Evolutionary conservation across 441 rosid genomes (phyloP), one percentile per base, ranked within the genome.

Genomic region (Viola pubescens): DNA sequence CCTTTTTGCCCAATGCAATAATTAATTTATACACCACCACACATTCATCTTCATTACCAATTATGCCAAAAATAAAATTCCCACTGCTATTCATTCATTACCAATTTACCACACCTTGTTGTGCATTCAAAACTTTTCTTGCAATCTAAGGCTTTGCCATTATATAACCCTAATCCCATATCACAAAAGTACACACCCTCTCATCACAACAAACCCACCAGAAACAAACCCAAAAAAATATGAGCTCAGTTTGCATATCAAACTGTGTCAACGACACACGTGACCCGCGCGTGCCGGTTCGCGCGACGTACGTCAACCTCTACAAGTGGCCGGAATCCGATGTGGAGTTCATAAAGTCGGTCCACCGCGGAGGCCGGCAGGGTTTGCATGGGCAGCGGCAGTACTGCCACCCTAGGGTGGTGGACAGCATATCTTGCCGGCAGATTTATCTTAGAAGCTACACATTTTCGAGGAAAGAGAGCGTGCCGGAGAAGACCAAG

Each of bases 251-350:
- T 42, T 91, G 98, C 76, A 86, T 88, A 73, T 82, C 96, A 4
- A 84, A 71, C 65, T 91, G 98, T 65, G 75, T 86, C 63, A 76
- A 83, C 56, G 98, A 91, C 50, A 66, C 91, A 26, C 76, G 82
- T 14, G 88, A 90, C 71, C 84, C 91, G 1, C 80, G 92, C 12
- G 59, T 78, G 52, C 89, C 89, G 0, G 84, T 85, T 8, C 82
- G 95, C 11, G 82, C 92, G 61, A 81, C 85, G 4, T 91, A 88
- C 67, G 82, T 84, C 6, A 91, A 84, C 77, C 96, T 88, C 67
- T 75, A 86, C 76, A 88, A 83, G 79, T 88, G 96, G 96, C 92
- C 95, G n/a, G 96, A 88, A 54, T 84, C 96, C 1, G 95, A 91
- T 49, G 85, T 80, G 0, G 98, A 91, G 83, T 84, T 91, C 38